A percentile compares a stretch with the other conserved stretches of the same genome.
phyloP scores from a whole-genome alignment of 2,329 filamentous ascomycete species.

The Curvularia sp. region DNA sequence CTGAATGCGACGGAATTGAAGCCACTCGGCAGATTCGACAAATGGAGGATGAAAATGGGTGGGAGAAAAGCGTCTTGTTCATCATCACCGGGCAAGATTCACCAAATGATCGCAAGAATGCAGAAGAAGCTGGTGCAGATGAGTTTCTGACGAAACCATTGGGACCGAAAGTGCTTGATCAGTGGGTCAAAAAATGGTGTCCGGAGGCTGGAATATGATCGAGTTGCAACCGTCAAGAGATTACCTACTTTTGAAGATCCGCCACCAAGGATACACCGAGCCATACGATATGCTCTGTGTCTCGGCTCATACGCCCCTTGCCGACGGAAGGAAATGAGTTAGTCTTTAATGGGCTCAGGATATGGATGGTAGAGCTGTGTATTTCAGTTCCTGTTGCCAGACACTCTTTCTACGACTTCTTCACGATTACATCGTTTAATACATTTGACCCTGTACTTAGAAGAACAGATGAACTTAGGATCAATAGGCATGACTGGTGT shows the following conservation, averaged over 20 bases:
- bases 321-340: no score
- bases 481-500: background rate
- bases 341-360: no score
- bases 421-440: background rate
- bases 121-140: conserved; percentile 39
- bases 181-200: conserved; percentile 31
- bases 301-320: no score
- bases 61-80: conserved; percentile 37
- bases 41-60: conserved; percentile 37
- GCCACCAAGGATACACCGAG: background rate
- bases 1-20: conserved; percentile 48
- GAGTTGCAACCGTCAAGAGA: background rate
- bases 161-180: conserved; percentile 39
- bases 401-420: background rate
- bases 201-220: conserved; percentile 20
- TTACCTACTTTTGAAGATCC: background rate
- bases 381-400: background rate
- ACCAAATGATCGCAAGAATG: conserved; percentile 30
- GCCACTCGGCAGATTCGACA: conserved; percentile 46
- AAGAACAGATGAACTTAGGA: background rate
- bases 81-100: conserved; percentile 48
- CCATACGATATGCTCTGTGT: no score
- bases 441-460: background rate
- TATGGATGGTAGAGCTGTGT: background rate
- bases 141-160: conserved; percentile 46